Percentiles rank a stretch among this genome's conserved stretches.
Evolutionary conservation across 768 basidiomycete species (phyloP).

Genomic region (Rhizopogon vinicolor): DNA sequence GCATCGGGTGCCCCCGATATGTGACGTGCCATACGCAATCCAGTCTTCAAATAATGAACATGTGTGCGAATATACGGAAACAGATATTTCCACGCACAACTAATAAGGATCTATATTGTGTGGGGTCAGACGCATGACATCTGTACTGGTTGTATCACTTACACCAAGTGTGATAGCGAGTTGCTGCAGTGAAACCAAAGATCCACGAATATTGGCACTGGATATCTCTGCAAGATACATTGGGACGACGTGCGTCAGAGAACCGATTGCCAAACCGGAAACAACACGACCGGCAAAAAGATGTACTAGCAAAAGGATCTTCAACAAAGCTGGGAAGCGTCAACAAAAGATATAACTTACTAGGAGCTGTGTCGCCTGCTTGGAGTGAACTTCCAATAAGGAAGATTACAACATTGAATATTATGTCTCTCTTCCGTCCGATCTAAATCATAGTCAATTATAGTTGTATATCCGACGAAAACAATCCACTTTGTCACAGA

Average conservation of each 20-base stretch:
- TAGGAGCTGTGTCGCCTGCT: neutral
- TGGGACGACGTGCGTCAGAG: slow-evolving; percentile 2
- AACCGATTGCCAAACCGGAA: slow-evolving; percentile 1
- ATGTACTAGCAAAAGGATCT: neutral
- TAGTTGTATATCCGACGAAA: neutral
- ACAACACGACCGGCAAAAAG: slow-evolving; percentile 1
- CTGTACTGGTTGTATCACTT: neutral
- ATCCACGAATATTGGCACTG: slow-evolving; percentile 3
- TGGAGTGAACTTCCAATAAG: neutral
- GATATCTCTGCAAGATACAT: slow-evolving; percentile 4
- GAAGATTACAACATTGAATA: slow-evolving; percentile 2
- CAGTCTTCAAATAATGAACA: slow-evolving; percentile 17
- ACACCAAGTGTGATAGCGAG: slow-evolving; percentile 4
- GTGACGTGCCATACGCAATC: slow-evolving; percentile 28
- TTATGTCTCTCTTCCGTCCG: neutral
- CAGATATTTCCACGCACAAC: slow-evolving; percentile 17
- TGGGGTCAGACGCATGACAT: neutral
- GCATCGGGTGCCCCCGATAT: slow-evolving; percentile 28
- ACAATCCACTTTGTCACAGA: slow-evolving; percentile 20
- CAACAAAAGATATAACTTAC: neutral
- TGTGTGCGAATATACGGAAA: neutral
- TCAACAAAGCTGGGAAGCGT: neutral
- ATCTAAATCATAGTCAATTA: neutral
- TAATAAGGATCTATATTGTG: slow-evolving; percentile 21
- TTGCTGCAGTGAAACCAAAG: slow-evolving; percentile 3